A percentile compares a stretch with the other conserved stretches of the same genome.
Evolutionary conservation across 495 filamentous ascomycete species (phyloP).

Genomic region (Penicillium antarcticum): DNA sequence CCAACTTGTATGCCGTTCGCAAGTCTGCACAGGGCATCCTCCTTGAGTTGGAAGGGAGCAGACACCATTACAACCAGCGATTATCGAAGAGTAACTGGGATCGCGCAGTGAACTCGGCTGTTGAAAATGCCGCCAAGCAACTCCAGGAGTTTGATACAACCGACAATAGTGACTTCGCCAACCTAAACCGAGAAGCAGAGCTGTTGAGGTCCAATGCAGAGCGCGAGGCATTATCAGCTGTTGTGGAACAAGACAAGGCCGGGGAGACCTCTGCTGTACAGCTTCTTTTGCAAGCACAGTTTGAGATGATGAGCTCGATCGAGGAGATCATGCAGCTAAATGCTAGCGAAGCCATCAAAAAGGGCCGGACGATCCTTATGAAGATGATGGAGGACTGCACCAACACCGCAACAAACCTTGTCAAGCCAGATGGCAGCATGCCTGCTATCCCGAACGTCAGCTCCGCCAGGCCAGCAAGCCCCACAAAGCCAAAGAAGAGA

Average conservation of each 20-base stretch:
- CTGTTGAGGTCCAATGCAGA: constrained; percentile 79
- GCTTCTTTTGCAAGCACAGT: constrained; percentile 80
- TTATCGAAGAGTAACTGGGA: constrained; percentile 82
- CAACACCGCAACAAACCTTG: constrained; percentile 69
- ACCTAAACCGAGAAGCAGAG: constrained; percentile 77
- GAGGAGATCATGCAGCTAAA: constrained; percentile 75
- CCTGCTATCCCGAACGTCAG: constrained; percentile 57
- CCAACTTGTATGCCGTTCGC: constrained; percentile 69
- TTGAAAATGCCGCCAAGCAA: constrained; percentile 79
- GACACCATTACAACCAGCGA: constrained; percentile 84
- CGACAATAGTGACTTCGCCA: constrained; percentile 69
- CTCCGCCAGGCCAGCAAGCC: constrained; percentile 60
- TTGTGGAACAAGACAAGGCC: constrained; percentile 78
- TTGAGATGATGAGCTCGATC: constrained; percentile 82
- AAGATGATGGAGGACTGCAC: constrained; percentile 76
- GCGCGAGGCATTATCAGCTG: constrained; percentile 70
- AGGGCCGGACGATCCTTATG: constrained; percentile 73
- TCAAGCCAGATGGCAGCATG: constrained; percentile 83
- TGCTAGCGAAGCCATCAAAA: constrained; percentile 74
- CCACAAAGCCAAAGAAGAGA: constrained; percentile 72
- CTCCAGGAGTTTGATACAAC: constrained; percentile 69
- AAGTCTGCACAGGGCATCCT: constrained; percentile 85
- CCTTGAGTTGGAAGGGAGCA: constrained; percentile 80
- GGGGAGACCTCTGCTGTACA: constrained; percentile 77
- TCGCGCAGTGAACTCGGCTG: constrained; percentile 74